A percentile compares a stretch with the other conserved stretches of the same genome.
phyloP scores from a whole-genome alignment of 495 filamentous ascomycete species.

The Lichina pygmaea region DNA sequence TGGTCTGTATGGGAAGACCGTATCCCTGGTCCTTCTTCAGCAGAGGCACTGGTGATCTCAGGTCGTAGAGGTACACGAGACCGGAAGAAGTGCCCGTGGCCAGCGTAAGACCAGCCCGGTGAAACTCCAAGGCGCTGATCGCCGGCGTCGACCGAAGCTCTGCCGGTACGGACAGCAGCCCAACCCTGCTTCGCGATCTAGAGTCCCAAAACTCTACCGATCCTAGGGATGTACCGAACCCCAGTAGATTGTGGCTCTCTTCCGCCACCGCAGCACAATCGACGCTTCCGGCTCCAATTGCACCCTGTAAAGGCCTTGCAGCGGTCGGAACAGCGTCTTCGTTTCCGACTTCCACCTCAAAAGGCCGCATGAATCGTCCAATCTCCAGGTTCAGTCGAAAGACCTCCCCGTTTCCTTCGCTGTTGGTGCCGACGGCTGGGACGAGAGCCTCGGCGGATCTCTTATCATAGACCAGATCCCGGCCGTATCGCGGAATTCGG shows the following conservation, averaged over 20 bases:
- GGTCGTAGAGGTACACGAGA: slow-evolving; percentile 76
- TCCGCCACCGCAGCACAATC: slow-evolving; percentile 79
- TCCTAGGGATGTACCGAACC: slow-evolving; percentile 88
- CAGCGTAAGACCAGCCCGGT: slow-evolving; percentile 57
- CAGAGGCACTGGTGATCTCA: slow-evolving; percentile 63
- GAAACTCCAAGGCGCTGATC: slow-evolving; percentile 71
- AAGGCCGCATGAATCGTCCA: slow-evolving; percentile 67
- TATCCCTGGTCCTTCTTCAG: slow-evolving; percentile 90
- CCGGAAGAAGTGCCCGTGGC: slow-evolving; percentile 75
- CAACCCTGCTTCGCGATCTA: slow-evolving; percentile 54
- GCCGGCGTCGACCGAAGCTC: slow-evolving; percentile 20
- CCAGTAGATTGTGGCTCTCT: slow-evolving; percentile 66
- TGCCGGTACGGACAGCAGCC: slow-evolving; percentile 28
- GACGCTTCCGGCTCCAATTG: slow-evolving; percentile 56
- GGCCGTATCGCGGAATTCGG: slow-evolving; percentile 71
- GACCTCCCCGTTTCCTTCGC: slow-evolving; percentile 66
- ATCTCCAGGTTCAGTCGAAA: slow-evolving; percentile 76
- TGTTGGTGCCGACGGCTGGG: slow-evolving; percentile 65
- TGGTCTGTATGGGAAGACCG: slow-evolving; percentile 71
- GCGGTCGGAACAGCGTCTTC: slow-evolving; percentile 40
- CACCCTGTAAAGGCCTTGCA: slow-evolving; percentile 49
- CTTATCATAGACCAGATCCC: slow-evolving; percentile 66
- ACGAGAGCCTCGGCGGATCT: slow-evolving; percentile 69
- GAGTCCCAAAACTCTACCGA: slow-evolving; percentile 94
- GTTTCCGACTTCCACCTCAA: slow-evolving; percentile 61